Conservation (phyloP, 495 filamentous ascomycete genomes). For the Penicillium robsamsonii region DNA sequence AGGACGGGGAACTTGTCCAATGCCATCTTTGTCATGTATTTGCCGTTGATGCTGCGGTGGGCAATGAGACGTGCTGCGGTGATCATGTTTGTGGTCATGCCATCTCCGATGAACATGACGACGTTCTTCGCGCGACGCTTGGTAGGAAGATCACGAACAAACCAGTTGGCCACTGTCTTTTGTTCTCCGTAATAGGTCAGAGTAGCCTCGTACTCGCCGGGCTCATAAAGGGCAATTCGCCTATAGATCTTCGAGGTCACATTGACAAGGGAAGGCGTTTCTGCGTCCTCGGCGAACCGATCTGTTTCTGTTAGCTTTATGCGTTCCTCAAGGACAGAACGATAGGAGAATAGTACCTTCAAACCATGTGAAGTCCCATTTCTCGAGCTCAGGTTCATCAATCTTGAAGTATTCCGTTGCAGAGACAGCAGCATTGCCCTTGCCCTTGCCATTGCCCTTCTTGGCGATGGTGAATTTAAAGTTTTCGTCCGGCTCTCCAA, state of each 20-base stretch:
- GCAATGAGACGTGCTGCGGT: constrained; percentile 69
- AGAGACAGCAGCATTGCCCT: constrained; percentile 30
- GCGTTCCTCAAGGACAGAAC: no score
- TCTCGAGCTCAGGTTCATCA: constrained; percentile 60
- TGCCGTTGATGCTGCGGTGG: constrained; percentile 72
- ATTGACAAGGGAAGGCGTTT: constrained; percentile 62
- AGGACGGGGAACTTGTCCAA: constrained; percentile 72
- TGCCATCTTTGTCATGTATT: constrained; percentile 63
- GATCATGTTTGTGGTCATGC: constrained; percentile 80
- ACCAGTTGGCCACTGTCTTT: constrained; percentile 65
- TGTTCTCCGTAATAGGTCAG: constrained; percentile 64
- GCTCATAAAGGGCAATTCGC: constrained; percentile 62
- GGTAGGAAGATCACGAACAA: constrained; percentile 61
- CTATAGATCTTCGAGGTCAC: constrained; percentile 70
- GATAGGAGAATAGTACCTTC: constrained; percentile 44
- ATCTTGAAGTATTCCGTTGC: constrained; percentile 60
- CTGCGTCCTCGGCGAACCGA: constrained; percentile 64
- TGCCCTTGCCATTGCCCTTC: constrained; percentile 35
- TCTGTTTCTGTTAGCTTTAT: constrained; percentile 40
- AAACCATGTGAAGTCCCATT: constrained; percentile 69
- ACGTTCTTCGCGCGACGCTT: constrained; percentile 73
- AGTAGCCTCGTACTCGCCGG: constrained; percentile 68
- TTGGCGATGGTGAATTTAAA: constrained; percentile 70
- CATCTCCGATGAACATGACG: constrained; percentile 73
- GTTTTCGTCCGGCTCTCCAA: constrained; percentile 58